phyloP scores from a whole-genome alignment of 257 asterid genomes.

The Lavandula angustifolia region DNA sequence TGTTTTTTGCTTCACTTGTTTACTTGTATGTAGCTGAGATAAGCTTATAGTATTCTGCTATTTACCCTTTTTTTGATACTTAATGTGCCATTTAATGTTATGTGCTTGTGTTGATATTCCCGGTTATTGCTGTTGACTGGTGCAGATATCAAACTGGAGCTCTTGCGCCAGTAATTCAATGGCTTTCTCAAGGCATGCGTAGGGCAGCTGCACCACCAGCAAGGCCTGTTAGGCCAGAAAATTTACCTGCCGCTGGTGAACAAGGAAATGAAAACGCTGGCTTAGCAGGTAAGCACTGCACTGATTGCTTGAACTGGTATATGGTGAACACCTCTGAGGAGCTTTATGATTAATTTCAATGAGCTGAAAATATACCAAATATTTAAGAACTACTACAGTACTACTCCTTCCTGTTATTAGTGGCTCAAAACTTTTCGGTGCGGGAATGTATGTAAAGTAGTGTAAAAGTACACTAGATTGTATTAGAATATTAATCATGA shows the following conservation, averaged over 20 bases:
- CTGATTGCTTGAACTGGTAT: not conserved
- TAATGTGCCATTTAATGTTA: no score
- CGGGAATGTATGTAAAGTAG: no score
- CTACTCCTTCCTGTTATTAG: no score
- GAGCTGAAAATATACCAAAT: conserved; percentile 15
- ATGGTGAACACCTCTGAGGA: no score
- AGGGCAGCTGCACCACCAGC: conserved; percentile 91
- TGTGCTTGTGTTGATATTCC: no score
- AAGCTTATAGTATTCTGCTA: not conserved
- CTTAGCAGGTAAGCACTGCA: conserved; percentile 50
- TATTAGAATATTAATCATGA: no score
- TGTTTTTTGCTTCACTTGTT: conserved; percentile 72
- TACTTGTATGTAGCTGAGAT: conserved; percentile 68
- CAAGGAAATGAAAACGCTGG: conserved; percentile 65
- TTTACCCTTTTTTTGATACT: not conserved
- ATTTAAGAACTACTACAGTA: conserved; percentile 4
- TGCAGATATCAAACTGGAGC: conserved; percentile 96
- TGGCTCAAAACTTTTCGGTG: no score
- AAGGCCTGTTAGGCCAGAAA: conserved; percentile 65
- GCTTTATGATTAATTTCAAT: not conserved
- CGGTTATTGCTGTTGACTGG: conserved; percentile 31
- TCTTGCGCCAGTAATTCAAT: conserved; percentile 82
- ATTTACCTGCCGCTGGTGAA: conserved; percentile 58
- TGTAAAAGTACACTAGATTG: no score
- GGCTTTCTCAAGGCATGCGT: conserved; percentile 98